Percentiles rank a stretch among this genome's conserved stretches.
Evolutionary conservation across 371 early-diverging fungal species (phyloP).

Genomic region (Modicella reniformis): DNA sequence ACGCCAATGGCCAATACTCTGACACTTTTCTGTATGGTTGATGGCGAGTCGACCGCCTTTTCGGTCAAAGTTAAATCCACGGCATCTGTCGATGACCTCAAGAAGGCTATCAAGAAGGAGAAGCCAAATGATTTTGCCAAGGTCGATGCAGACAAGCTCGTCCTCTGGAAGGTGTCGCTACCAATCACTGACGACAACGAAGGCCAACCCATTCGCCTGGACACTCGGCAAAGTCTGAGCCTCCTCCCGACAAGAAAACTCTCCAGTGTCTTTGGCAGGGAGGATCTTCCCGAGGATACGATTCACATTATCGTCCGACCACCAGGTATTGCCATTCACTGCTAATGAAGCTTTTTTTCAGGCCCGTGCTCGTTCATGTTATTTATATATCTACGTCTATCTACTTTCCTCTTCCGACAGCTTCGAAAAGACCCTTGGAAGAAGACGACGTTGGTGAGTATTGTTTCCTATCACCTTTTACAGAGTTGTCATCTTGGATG

Average conservation of each 20-base stretch:
- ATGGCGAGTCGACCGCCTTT: slow-evolving; percentile 7
- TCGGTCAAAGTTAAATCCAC: neutral
- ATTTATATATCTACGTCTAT: too few species aligned
- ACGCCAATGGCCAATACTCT: too few species aligned
- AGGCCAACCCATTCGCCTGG: neutral
- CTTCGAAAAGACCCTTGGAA: too few species aligned
- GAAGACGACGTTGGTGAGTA: too few species aligned
- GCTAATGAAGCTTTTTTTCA: neutral
- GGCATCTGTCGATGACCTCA: slow-evolving; percentile 15
- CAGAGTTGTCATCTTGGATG: too few species aligned
- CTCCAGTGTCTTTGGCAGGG: too few species aligned
- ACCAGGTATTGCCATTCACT: neutral
- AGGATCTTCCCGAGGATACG: slow-evolving; percentile 9
- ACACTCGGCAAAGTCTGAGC: slow-evolving; percentile 5
- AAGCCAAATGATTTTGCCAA: neutral
- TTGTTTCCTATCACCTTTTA: too few species aligned
- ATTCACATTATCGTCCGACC: slow-evolving; percentile 7
- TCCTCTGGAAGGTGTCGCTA: slow-evolving; percentile 29
- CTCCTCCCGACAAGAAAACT: slow-evolving; percentile 2
- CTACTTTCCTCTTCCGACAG: too few species aligned
- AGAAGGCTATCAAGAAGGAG: slow-evolving; percentile 25
- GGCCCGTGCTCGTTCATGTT: too few species aligned
- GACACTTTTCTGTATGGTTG: slow-evolving; percentile 22
- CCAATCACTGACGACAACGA: slow-evolving; percentile 7
- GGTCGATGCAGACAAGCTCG: slow-evolving; percentile 15